Percentiles rank a stretch among this genome's conserved stretches.
Evolutionary conservation across 345 rosid genomes (phyloP).

Genomic region (Bruguiera parviflora): DNA sequence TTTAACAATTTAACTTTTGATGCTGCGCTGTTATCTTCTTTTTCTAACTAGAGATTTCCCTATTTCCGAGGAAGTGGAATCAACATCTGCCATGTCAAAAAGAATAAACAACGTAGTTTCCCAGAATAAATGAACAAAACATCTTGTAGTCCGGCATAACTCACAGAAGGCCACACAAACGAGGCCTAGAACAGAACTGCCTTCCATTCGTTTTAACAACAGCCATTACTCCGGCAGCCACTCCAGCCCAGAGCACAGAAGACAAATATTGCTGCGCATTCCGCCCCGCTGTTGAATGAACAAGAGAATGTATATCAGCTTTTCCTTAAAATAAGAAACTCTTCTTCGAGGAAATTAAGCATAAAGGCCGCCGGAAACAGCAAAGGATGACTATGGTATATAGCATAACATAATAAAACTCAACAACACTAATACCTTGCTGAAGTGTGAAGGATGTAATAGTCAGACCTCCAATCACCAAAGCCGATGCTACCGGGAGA

Average conservation of each 20-base stretch:
- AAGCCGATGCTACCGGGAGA: conserved; percentile 89
- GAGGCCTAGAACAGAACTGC: conserved; percentile 88
- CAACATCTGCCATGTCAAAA: too few species aligned
- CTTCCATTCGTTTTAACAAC: conserved; percentile 80
- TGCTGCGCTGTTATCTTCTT: too few species aligned
- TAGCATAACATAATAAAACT: not conserved
- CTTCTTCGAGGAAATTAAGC: not conserved
- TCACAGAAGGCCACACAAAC: conserved; percentile 78
- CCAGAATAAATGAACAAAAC: too few species aligned
- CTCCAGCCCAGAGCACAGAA: conserved; percentile 75
- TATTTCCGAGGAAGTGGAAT: too few species aligned
- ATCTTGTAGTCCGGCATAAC: not conserved
- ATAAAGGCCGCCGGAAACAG: not conserved
- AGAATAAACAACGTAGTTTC: too few species aligned
- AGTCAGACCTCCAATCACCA: conserved; percentile 84
- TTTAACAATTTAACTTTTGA: too few species aligned
- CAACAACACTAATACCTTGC: conserved; percentile 50
- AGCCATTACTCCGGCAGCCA: conserved; percentile 85
- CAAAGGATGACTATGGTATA: too few species aligned
- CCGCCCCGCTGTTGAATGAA: conserved; percentile 52
- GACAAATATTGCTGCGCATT: conserved; percentile 65
- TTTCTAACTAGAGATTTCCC: too few species aligned
- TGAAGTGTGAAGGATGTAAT: conserved; percentile 74
- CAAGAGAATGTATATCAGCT: not conserved
- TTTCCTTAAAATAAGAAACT: not conserved